phyloP scores from a whole-genome alignment of 202 grass and related monocot genomes.

The Tripidium arundinaceum region DNA sequence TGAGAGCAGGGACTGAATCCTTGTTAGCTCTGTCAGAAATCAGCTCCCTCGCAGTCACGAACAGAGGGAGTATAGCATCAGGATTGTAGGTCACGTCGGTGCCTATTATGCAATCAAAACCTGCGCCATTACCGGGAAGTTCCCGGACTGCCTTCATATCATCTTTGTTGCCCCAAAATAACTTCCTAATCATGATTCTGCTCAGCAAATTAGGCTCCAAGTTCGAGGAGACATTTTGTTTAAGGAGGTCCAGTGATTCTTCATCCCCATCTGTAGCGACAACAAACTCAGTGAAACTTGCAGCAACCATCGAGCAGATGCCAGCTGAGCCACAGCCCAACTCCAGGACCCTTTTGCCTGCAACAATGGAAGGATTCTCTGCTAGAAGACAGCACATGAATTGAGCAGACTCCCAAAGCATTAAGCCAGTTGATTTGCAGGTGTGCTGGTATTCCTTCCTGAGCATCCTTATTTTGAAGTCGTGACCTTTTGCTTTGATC shows the following conservation, averaged over 20 bases:
- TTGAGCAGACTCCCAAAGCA: slow-evolving; percentile 92
- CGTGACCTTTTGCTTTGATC: slow-evolving; percentile 51
- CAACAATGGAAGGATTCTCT: slow-evolving; percentile 72
- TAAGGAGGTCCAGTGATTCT: slow-evolving; percentile 69
- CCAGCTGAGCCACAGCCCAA: slow-evolving; percentile 80
- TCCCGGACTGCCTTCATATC: slow-evolving; percentile 44
- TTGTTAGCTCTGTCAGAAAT: slow-evolving; percentile 37
- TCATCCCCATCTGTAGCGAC: slow-evolving; percentile 82
- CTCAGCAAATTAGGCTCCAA: slow-evolving; percentile 40
- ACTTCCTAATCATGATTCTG: slow-evolving; percentile 52
- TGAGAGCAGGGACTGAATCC: slow-evolving; percentile 33
- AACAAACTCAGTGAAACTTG: slow-evolving; percentile 51
- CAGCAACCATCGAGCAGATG: slow-evolving; percentile 89
- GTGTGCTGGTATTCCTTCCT: slow-evolving; percentile 94
- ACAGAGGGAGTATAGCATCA: slow-evolving; percentile 71
- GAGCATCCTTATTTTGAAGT: slow-evolving; percentile 77
- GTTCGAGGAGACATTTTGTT: slow-evolving; percentile 59
- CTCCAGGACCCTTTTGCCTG: slow-evolving; percentile 75
- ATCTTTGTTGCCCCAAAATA: slow-evolving; percentile 71
- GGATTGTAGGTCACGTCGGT: slow-evolving; percentile 85
- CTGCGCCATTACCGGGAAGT: slow-evolving; percentile 23
- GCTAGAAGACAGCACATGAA: slow-evolving; percentile 79
- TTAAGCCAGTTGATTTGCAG: slow-evolving; percentile 94
- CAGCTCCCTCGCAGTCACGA: slow-evolving; percentile 68
- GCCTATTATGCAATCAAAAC: slow-evolving; percentile 87